Base-by-base conservation (phyloP, 2,329 filamentous ascomycete species). In the Bipolaris sorokiniana region DNA sequence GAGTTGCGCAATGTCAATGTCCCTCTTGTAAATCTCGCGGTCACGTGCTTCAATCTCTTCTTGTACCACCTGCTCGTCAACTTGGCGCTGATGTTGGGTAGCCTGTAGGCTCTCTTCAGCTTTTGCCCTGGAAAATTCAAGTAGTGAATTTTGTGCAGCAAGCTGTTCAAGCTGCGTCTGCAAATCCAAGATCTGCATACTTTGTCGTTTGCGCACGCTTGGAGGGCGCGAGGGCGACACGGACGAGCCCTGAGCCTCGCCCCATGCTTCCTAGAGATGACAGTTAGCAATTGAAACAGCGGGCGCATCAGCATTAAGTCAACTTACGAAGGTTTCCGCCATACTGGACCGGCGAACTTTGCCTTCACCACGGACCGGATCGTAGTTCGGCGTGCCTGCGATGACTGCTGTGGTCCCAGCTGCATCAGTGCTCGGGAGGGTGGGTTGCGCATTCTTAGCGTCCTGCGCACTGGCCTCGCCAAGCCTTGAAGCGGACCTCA, bases 141-240 rank as follows among this genome's bases (percentile, higher is more conserved):
- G 86, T 61, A 87, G 81, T 54, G 89, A 88, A 73, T 98, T 98
- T 76, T 99, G 94, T 20, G 89, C 87, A 38, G 90, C 82, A 63
- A 99, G 83, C 76, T 94, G 89, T 67, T 97, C 92, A 68, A 99
- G 85, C 70, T 86, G 87, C 58, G 86, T 83, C 81, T 98, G 92
- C 73, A 99, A 88, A 70, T 99, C 94, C 73, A 85, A 80, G 59
- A 98, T 88, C 80, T 98, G 94, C 88, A 98, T 94, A 83, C 94
- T 98, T 79, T 97, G 95, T 74, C 94, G 91, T 75, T 94, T 93
- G 69, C 94, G 93, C 86, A 99, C 90, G 82, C 92, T 97, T 73
- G 93, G 92, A 69, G 95, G 93, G 78, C 94, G 88, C 67, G 92
- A 96, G 53, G 95, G 95, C 71, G 95, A 98, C 71, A 90, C 88